Evolutionary conservation across 345 rosid genomes (phyloP).

Genomic region (Dipteronia dyeriana): DNA sequence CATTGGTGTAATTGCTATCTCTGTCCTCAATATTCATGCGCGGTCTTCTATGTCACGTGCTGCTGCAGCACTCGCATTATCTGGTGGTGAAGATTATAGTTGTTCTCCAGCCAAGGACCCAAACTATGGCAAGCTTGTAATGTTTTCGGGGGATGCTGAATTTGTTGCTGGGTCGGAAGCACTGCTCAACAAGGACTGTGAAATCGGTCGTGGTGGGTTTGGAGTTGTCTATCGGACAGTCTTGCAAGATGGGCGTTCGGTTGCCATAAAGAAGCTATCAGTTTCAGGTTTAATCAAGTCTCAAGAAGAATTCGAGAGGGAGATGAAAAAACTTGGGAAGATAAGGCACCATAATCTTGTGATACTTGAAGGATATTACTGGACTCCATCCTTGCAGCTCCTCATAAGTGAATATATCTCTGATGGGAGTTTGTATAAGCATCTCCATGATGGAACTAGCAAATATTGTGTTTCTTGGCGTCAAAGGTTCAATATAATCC

Average conservation of each 20-base stretch:
- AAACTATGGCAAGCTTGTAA: constrained; percentile 89
- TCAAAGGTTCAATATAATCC: constrained; percentile 73
- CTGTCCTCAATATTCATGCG: constrained; percentile 77
- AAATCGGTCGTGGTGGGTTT: constrained; percentile 97
- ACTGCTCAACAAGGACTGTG: constrained; percentile 91
- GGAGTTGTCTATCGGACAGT: constrained; percentile 87
- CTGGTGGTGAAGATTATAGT: constrained; percentile 80
- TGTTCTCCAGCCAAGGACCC: constrained; percentile 77
- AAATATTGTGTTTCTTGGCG: constrained; percentile 69
- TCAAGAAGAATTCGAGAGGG: constrained; percentile 85
- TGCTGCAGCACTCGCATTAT: constrained; percentile 53
- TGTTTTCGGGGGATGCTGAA: constrained; percentile 89
- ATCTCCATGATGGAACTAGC: constrained; percentile 57
- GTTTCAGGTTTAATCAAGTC: constrained; percentile 80
- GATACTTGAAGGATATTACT: constrained; percentile 88
- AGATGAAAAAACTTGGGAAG: constrained; percentile 74
- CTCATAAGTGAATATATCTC: constrained; percentile 77
- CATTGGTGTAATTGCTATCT: constrained; percentile 82
- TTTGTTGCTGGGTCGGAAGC: constrained; percentile 78
- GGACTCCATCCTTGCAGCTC: constrained; percentile 88
- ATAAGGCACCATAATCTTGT: constrained; percentile 75
- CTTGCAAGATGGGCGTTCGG: constrained; percentile 75
- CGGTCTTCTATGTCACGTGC: constrained; percentile 60
- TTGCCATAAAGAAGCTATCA: constrained; percentile 94
- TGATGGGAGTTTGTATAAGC: constrained; percentile 74